Evolutionary conservation across 306 rosid species (phyloP).

Genomic region (Glycine tomentella): DNA sequence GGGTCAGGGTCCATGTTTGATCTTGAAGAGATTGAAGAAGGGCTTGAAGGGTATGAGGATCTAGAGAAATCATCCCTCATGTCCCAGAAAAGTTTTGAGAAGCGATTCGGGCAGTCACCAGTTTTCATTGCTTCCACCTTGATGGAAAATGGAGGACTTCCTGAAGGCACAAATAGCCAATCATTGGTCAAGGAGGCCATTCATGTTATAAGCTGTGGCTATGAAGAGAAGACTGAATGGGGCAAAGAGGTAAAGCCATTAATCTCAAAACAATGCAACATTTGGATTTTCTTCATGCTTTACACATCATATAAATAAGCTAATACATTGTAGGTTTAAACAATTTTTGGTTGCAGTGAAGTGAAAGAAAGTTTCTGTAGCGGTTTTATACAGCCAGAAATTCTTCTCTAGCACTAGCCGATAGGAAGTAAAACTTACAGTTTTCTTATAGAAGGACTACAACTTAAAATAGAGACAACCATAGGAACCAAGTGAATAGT

Average conservation of each 20-base stretch:
- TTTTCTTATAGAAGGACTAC: too few species aligned
- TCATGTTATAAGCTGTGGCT: slow-evolving; percentile 92
- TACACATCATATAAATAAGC: not conserved
- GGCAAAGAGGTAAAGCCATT: slow-evolving; percentile 68
- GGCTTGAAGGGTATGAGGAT: slow-evolving; percentile 98
- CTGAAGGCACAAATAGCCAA: slow-evolving; percentile 74
- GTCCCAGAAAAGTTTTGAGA: slow-evolving; percentile 94
- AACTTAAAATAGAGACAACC: too few species aligned
- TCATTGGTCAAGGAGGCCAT: slow-evolving; percentile 91
- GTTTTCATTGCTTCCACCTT: slow-evolving; percentile 94
- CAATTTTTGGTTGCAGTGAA: too few species aligned
- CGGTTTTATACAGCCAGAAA: too few species aligned
- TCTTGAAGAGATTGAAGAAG: slow-evolving; percentile 98
- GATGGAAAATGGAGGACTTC: slow-evolving; percentile 92
- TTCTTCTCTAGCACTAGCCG: too few species aligned
- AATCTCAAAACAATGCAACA: slow-evolving; percentile 11
- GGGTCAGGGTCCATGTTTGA: slow-evolving; percentile 80
- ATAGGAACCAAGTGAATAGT: too few species aligned
- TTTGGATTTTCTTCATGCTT: slow-evolving; percentile 37
- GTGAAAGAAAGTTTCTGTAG: too few species aligned
- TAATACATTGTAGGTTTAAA: not conserved
- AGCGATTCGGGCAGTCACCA: slow-evolving; percentile 85
- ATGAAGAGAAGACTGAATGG: slow-evolving; percentile 97
- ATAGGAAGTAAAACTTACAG: too few species aligned
- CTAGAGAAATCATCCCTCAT: slow-evolving; percentile 96